Evolutionary conservation across 768 basidiomycete species (phyloP).

Genomic region (Fomitopsis serialis): DNA sequence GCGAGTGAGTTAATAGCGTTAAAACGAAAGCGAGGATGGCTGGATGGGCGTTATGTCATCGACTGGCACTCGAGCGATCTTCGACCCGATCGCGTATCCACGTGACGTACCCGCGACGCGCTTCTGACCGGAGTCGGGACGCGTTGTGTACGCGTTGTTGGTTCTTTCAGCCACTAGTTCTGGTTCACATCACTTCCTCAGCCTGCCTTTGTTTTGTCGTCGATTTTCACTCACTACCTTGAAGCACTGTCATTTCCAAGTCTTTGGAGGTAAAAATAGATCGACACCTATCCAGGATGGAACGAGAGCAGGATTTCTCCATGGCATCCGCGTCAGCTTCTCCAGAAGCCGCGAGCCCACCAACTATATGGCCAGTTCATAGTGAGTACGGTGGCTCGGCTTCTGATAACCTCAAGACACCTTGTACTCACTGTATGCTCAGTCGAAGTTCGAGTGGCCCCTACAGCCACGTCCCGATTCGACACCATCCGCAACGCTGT

Average conservation of each 20-base stretch:
- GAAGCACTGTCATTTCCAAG: no score
- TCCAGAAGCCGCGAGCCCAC: neutral
- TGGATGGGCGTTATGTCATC: neutral
- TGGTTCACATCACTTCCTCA: constrained; percentile 7
- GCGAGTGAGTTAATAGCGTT: no score
- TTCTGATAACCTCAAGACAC: neutral
- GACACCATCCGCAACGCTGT: constrained; percentile 70
- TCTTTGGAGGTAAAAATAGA: no score
- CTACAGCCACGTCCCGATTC: constrained; percentile 65
- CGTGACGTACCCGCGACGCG: constrained; percentile 14
- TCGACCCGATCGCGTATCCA: constrained; percentile 1
- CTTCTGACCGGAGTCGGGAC: constrained; percentile 2
- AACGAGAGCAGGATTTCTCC: constrained; percentile 16
- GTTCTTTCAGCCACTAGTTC: constrained; percentile 6
- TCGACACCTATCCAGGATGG: no score
- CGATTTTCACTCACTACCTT: no score
- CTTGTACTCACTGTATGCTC: neutral
- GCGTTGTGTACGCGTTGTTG: constrained; percentile 49
- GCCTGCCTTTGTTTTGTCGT: neutral
- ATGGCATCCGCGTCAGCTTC: constrained; percentile 19
- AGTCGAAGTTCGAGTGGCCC: constrained; percentile 83
- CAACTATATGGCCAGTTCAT: constrained; percentile 59
- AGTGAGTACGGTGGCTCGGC: constrained; percentile 32
- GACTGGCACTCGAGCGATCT: neutral
- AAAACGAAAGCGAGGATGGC: no score